phyloP scores from a whole-genome alignment of 805 yeast genomes.

The Cyberlindnera euphorbiiphila region DNA sequence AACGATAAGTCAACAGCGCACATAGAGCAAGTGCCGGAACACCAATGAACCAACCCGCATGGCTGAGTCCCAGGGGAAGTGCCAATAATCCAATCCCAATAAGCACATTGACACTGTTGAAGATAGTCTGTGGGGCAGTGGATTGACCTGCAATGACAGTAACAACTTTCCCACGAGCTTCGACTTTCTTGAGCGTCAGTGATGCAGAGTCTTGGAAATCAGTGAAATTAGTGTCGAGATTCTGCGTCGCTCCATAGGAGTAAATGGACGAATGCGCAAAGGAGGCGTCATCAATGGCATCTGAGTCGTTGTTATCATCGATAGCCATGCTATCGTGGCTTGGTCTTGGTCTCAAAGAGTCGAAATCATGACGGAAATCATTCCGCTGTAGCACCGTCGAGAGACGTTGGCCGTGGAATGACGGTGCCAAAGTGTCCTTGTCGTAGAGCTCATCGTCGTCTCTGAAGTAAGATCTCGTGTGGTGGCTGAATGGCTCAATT shows the following conservation, averaged over 20 bases:
- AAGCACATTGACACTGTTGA: conserved; percentile 71
- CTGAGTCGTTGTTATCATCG: conserved; percentile 31
- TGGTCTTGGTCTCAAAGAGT: conserved; percentile 22
- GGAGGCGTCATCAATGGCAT: conserved; percentile 38
- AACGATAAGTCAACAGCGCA: conserved; percentile 68
- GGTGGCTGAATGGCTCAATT: conserved; percentile 38
- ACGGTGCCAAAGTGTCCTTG: conserved; percentile 64
- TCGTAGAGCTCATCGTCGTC: conserved; percentile 64
- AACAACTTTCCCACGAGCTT: conserved; percentile 67
- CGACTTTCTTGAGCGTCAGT: conserved; percentile 56
- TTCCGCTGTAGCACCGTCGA: conserved; percentile 44
- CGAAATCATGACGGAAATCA: conserved; percentile 31
- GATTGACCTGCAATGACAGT: conserved; percentile 80
- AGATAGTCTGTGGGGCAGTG: conserved; percentile 72
- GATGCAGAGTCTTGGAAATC: conserved; percentile 48
- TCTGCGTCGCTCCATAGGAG: conserved; percentile 32
- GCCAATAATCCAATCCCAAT: conserved; percentile 77
- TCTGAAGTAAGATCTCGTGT: conserved; percentile 58
- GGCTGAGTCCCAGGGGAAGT: conserved; percentile 62
- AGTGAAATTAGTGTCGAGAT: conserved; percentile 38
- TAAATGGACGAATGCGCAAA: conserved; percentile 28
- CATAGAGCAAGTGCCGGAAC: conserved; percentile 51
- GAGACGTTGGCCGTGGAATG: conserved; percentile 57
- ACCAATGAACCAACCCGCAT: conserved; percentile 76
- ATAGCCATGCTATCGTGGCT: conserved; percentile 20